Evolutionary conservation across 129 eudicot species (phyloP).

Genomic region (Flaveria linearis): DNA sequence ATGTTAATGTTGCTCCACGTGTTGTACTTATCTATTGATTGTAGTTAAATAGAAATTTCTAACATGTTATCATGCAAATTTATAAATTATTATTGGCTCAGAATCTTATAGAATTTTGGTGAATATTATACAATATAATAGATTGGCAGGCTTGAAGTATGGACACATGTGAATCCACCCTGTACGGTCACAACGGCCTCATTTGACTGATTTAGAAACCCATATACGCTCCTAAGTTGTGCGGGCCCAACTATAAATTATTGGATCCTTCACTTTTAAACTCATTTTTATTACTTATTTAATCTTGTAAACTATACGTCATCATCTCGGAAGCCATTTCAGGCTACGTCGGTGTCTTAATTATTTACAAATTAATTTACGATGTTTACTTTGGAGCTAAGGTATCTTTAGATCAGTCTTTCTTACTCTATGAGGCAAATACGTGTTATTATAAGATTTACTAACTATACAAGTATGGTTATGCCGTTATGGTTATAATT

Average conservation of each 20-base stretch:
- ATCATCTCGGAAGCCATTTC: neutral
- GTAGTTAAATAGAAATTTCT: neutral
- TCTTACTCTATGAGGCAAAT: too few relatives aligned
- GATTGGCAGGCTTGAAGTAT: neutral
- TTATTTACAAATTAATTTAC: neutral
- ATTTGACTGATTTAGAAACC: constrained; percentile 24
- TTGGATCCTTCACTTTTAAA: neutral
- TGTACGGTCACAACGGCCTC: constrained; percentile 27
- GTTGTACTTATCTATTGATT: neutral
- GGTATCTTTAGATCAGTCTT: too few relatives aligned
- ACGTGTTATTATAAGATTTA: too few relatives aligned
- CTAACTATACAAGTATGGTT: too few relatives aligned
- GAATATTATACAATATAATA: neutral
- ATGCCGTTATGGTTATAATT: too few relatives aligned
- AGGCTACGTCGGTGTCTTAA: neutral
- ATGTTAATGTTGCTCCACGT: neutral
- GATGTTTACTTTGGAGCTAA: neutral
- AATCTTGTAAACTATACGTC: neutral
- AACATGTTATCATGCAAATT: neutral
- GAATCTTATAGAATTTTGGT: neutral
- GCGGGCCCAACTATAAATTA: constrained; percentile 22
- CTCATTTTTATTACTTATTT: neutral
- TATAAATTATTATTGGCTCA: neutral
- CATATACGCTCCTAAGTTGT: constrained; percentile 22
- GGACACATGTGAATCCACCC: neutral